phyloP scores from a whole-genome alignment of 345 rosid species.

The Rubroshorea leprosula region DNA sequence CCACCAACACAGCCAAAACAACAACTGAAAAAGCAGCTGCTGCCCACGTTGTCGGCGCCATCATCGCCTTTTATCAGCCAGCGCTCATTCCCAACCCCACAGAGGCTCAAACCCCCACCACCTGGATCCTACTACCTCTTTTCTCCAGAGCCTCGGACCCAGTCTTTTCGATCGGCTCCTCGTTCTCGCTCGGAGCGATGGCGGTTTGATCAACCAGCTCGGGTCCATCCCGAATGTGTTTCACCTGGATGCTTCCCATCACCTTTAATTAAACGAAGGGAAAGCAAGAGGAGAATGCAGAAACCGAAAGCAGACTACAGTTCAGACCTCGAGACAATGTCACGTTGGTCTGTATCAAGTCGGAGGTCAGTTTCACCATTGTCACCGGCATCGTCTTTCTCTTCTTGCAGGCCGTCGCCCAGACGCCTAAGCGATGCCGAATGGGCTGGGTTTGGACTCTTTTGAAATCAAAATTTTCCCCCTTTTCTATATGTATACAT shows the following conservation, averaged over 20 bases:
- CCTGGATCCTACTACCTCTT: constrained; percentile 27
- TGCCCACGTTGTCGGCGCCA: constrained; percentile 21
- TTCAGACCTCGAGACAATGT: constrained; percentile 40
- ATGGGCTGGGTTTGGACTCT: constrained; percentile 74
- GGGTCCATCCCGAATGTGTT: constrained; percentile 31
- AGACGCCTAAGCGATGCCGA: constrained; percentile 43
- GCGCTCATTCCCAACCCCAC: constrained; percentile 19
- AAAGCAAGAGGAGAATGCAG: constrained; percentile 26
- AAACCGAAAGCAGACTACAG: constrained; percentile 28
- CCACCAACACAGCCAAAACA: constrained; percentile 21
- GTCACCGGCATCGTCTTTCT: constrained; percentile 55
- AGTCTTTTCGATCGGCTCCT: constrained; percentile 57
- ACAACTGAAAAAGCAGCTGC: constrained; percentile 16
- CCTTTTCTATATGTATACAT: too few relatives aligned
- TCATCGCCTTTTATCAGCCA: constrained; percentile 21
- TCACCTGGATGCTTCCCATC: constrained; percentile 69
- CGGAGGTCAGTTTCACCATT: constrained; percentile 51
- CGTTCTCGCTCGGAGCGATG: constrained; percentile 53
- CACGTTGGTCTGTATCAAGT: constrained; percentile 57
- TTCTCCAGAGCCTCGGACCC: constrained; percentile 35
- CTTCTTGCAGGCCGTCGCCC: constrained; percentile 65
- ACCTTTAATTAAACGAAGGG: constrained; percentile 38
- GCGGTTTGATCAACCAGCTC: constrained; percentile 39
- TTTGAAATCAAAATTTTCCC: too few relatives aligned
- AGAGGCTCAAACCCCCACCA: constrained; percentile 64